phyloP scores from a whole-genome alignment of 441 rosid species.

The Gossypium schwendimanii region DNA sequence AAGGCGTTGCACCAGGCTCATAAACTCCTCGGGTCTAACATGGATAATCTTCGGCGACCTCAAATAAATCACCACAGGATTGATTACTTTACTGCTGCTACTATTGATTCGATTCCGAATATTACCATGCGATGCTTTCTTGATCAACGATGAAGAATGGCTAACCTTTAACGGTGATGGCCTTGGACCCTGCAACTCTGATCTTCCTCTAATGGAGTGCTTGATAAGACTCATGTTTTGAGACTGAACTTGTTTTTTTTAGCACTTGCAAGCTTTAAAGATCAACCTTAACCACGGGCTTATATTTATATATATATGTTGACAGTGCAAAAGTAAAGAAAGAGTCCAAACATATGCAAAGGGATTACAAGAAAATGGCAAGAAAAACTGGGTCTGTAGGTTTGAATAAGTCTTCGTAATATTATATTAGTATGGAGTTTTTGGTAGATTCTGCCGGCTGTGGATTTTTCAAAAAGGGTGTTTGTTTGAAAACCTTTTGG shows the following conservation, averaged over 20 bases:
- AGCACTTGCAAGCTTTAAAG: neutral
- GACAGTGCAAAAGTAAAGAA: neutral
- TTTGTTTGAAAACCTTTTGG: neutral
- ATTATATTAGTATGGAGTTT: neutral
- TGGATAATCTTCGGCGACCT: constrained; percentile 47
- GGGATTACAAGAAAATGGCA: neutral
- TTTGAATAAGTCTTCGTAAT: constrained; percentile 5
- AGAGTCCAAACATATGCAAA: neutral
- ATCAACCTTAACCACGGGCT: neutral
- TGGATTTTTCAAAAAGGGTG: neutral
- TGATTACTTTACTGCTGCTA: neutral
- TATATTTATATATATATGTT: neutral
- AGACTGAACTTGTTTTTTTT: neutral
- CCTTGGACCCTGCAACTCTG: constrained; percentile 26
- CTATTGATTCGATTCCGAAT: neutral
- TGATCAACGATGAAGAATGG: constrained; percentile 16
- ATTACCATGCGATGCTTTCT: neutral
- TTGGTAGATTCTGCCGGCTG: constrained; percentile 7
- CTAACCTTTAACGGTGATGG: constrained; percentile 21
- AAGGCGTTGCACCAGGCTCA: constrained; percentile 45
- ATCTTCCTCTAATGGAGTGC: neutral
- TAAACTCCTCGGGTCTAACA: constrained; percentile 44
- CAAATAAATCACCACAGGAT: constrained; percentile 39
- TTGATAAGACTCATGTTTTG: neutral
- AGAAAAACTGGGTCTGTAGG: neutral